Evolutionary conservation across 2,329 filamentous ascomycete species (phyloP), one percentile per base, ranked within the genome.

Genomic region (Alternaria sp.): DNA sequence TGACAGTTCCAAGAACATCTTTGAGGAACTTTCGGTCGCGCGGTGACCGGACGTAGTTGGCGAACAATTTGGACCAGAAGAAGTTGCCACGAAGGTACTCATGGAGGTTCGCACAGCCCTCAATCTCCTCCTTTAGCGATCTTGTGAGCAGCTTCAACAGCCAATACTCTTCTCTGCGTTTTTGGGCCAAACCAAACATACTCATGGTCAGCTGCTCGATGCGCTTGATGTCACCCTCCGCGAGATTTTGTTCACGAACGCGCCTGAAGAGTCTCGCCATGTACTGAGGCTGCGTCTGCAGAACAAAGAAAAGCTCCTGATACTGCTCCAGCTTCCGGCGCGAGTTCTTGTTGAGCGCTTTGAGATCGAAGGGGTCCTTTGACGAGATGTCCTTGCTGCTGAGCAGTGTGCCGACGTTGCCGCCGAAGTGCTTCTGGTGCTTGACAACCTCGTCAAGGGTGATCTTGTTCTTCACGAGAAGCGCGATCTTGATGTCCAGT

Each of bases 391-490:
- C 89, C n/a, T 89, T 91, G 81, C 96, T 97, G 61, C 92, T 92
- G 52, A 99, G 85, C 28, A 98, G 86, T 63, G 89, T 92, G 67
- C 93, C 91, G 21, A 94, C 90, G 74, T 96, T 91, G 3, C 95
- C 94, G 59, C 96, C 96, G 74, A 96, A 97, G 79, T 97, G 96
- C 83, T 91, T 95, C 77, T 99, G 96, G 77, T 98, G 96, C 73
- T 93, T 93, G 59, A 99, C 92, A 26, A 99, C 96, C 81, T 99
- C 96, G 76, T 99, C 96, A 5, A 99, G 86, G 0, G 96, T 98
- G 75, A 99, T 99, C 81, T 99, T 99, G 87, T 99, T 99, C 86
- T 98, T 98, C 74, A 99, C 96, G 17, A 99, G 86, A 4, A 99
- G 87, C 1, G 96, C 96, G 78, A 99, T 99, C 83, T 99, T 99